Evolutionary conservation across 129 eudicot genomes (phyloP).

Genomic region (Logfia minima): DNA sequence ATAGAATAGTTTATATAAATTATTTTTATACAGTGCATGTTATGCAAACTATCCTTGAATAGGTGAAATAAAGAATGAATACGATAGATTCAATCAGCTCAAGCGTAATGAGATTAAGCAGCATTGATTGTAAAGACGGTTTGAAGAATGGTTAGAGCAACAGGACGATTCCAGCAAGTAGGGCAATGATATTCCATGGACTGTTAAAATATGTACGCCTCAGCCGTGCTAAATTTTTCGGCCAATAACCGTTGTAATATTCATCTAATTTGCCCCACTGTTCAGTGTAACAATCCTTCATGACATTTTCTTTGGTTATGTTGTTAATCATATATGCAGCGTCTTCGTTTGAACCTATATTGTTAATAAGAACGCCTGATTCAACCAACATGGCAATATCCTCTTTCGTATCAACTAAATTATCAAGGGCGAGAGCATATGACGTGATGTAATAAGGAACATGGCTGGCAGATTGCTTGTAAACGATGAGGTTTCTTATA

Average conservation of each 20-base stretch:
- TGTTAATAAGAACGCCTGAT: too few relatives aligned
- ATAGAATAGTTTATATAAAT: too few relatives aligned
- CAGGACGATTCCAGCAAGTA: neutral
- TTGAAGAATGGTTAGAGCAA: neutral
- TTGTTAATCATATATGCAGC: neutral
- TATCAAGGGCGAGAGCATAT: neutral
- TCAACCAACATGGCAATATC: neutral
- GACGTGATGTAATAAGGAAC: neutral
- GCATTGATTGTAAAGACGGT: neutral
- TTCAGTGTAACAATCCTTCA: neutral
- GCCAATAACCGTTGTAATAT: neutral
- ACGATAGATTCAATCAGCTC: too few relatives aligned
- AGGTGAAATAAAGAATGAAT: too few relatives aligned
- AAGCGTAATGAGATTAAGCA: neutral
- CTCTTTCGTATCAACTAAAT: neutral
- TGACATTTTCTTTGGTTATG: neutral
- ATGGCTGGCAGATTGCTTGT: neutral
- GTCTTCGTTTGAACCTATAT: too few relatives aligned
- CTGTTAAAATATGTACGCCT: constrained; percentile 3
- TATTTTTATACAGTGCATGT: too few relatives aligned
- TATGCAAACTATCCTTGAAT: too few relatives aligned
- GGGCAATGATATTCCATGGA: constrained; percentile 15
- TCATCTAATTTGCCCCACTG: neutral
- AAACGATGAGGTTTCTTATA: neutral
- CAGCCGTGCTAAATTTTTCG: neutral